These are phyloP conservation scores for Elsinoe perseae DNA, from an alignment of 2,329 filamentous ascomycete genomes.

Conservation along the genomic window DNA sequence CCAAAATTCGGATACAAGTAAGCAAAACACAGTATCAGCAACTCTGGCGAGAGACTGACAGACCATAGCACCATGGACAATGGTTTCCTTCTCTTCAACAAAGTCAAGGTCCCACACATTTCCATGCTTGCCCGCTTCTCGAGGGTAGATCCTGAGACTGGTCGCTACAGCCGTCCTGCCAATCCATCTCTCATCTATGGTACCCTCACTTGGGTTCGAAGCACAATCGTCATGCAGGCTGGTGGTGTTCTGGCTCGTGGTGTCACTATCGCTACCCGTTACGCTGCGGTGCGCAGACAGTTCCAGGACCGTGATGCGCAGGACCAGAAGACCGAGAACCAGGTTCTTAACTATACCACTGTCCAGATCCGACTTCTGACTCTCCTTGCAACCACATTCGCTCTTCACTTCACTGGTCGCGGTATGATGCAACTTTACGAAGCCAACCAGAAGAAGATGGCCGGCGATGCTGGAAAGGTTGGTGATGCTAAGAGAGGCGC, in stretches of 20 bases:
- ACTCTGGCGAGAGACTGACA: not conserved
- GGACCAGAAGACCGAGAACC: constrained; percentile 56
- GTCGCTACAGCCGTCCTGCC: constrained; percentile 59
- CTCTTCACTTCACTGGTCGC: constrained; percentile 70
- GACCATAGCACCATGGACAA: constrained; percentile 61
- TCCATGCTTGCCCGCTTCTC: constrained; percentile 69
- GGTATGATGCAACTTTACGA: constrained; percentile 68
- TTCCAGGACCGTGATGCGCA: constrained; percentile 67
- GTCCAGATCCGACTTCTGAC: constrained; percentile 67
- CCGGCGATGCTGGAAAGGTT: constrained; percentile 37
- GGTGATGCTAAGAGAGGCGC: constrained; percentile 46
- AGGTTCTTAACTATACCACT: constrained; percentile 74
- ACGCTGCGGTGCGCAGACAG: constrained; percentile 65
- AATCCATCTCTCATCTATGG: constrained; percentile 64
- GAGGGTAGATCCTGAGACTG: constrained; percentile 58
- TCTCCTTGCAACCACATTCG: constrained; percentile 64
- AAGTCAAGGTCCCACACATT: constrained; percentile 65
- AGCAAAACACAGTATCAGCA: not conserved
- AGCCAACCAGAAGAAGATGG: constrained; percentile 63
- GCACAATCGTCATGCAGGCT: constrained; percentile 65
- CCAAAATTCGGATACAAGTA: constrained; percentile 69
- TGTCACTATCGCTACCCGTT: constrained; percentile 69
- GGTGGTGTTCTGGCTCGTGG: constrained; percentile 64
- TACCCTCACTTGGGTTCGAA: constrained; percentile 67
- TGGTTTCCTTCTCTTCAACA: constrained; percentile 68